Evolutionary conservation across 2,329 filamentous ascomycete genomes (phyloP).

Genomic region (Pseudocercospora macadamiae): DNA sequence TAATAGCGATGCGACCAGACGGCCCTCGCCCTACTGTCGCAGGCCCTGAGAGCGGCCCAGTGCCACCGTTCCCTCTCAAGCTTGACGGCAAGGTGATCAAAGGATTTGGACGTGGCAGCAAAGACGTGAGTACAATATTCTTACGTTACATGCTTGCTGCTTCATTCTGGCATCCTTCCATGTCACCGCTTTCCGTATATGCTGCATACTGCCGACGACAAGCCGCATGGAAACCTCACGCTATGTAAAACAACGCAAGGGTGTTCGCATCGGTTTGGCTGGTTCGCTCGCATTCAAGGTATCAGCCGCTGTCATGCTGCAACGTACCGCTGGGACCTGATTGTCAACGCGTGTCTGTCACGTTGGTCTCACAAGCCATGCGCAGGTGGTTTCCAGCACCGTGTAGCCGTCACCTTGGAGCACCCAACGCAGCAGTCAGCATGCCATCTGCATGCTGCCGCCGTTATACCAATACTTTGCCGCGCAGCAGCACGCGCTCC

Average conservation of each 20-base stretch:
- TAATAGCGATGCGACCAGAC: conserved; percentile 43
- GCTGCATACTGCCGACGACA: background rate
- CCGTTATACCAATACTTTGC: conserved; percentile 11
- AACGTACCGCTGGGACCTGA: conserved; percentile 13
- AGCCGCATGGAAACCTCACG: background rate
- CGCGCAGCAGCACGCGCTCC: conserved; percentile 7
- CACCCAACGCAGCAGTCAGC: conserved; percentile 8
- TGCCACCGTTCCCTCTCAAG: conserved; percentile 76
- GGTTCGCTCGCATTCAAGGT: background rate
- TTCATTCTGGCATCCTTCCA: conserved; percentile 8
- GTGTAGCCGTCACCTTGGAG: conserved; percentile 9
- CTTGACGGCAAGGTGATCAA: conserved; percentile 87
- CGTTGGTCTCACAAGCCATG: conserved; percentile 18
- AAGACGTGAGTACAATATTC: conserved; percentile 64
- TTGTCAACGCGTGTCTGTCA: conserved; percentile 17
- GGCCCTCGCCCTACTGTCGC: conserved; percentile 68
- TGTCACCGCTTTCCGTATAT: background rate
- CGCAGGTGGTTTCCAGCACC: conserved; percentile 5
- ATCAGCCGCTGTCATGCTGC: conserved; percentile 19
- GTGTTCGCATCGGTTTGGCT: conserved; percentile 6
- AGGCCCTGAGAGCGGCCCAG: conserved; percentile 73
- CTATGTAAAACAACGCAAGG: background rate
- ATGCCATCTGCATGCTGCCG: conserved; percentile 12
- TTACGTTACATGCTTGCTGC: background rate
- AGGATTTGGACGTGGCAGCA: conserved; percentile 91